These are phyloP conservation scores for Penicillium italicum DNA, from an alignment of 2,329 filamentous ascomycete genomes.

Conservation along the genomic window DNA sequence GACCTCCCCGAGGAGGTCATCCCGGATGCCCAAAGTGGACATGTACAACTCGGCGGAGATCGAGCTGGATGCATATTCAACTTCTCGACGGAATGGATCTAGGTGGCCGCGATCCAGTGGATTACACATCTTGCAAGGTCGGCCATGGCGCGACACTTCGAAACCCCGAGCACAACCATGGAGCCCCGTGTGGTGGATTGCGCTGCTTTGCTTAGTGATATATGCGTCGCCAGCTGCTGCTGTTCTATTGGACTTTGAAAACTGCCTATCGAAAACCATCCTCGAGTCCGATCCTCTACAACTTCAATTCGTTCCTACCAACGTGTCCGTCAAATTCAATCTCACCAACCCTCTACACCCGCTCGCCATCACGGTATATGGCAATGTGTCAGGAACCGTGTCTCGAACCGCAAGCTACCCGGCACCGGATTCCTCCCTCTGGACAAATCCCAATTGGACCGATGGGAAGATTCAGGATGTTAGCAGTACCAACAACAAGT, in stretches of 20 bases:
- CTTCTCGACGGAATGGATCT: conserved; percentile 2
- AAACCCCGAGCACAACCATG: conserved; percentile 16
- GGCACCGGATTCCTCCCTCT: conserved; percentile 54
- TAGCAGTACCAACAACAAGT: conserved; percentile 56
- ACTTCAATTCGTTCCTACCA: conserved; percentile 76
- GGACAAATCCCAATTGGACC: conserved; percentile 59
- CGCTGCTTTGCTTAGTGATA: conserved; percentile 22
- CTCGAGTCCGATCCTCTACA: conserved; percentile 57
- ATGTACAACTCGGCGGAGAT: conserved; percentile 31
- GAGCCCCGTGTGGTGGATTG: conserved; percentile 14
- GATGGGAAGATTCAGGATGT: conserved; percentile 74
- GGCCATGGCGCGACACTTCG: conserved; percentile 22
- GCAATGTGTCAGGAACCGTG: conserved; percentile 78
- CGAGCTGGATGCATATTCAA: conserved; percentile 9
- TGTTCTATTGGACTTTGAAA: conserved; percentile 72
- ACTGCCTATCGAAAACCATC: conserved; percentile 66
- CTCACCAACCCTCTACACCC: conserved; percentile 57
- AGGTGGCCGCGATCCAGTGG: conserved; percentile 7
- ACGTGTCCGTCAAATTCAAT: conserved; percentile 72
- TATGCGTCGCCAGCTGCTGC: conserved; percentile 51
- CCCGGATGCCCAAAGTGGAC: conserved; percentile 29
- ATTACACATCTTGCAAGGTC: conserved; percentile 12
- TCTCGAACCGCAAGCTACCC: conserved; percentile 54
- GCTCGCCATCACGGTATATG: conserved; percentile 77
- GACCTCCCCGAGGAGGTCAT: conserved; percentile 43